A percentile compares a stretch with the other conserved stretches of the same genome.
Evolutionary conservation across 2,329 filamentous ascomycete genomes (phyloP).

Genomic region (Aspergillus fumigatus): DNA sequence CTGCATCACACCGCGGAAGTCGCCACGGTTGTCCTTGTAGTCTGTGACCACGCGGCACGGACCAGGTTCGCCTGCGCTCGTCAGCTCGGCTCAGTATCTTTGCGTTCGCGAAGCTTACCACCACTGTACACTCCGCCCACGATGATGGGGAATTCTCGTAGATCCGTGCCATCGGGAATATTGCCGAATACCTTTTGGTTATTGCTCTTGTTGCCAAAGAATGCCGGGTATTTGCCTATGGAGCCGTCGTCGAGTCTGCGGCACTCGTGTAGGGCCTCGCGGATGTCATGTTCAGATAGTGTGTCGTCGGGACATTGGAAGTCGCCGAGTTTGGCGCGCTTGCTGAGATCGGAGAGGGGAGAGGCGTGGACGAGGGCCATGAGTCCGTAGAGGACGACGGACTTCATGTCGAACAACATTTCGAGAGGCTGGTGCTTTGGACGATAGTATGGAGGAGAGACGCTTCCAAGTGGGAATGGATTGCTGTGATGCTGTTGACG

Average conservation of each 20-base stretch:
- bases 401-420: conserved; percentile 9
- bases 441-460: neutral
- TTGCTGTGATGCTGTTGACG: neutral
- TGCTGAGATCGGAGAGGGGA: conserved; percentile 7
- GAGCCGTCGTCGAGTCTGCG: conserved; percentile 2
- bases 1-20: conserved; percentile 12
- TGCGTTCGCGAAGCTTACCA: conserved; percentile 1
- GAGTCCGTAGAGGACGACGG: conserved; percentile 9
- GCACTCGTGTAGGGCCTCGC: conserved; percentile 7
- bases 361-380: conserved; percentile 6
- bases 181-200: conserved; percentile 7
- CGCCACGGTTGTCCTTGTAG: conserved; percentile 10
- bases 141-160: conserved; percentile 10
- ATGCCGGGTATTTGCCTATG: conserved; percentile 6
- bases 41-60: conserved; percentile 10
- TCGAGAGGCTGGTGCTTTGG: conserved; percentile 1
- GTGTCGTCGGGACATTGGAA: conserved; percentile 10
- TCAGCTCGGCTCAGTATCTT: neutral
- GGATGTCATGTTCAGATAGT: conserved; percentile 6
- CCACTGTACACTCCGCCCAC: conserved; percentile 5
- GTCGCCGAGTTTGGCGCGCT: conserved; percentile 10
- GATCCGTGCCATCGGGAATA: conserved; percentile 7
- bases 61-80: conserved; percentile 4
- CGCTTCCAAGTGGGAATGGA: neutral
- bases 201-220: conserved; percentile 9